Percentiles rank a stretch among this genome's conserved stretches.
Conservation (phyloP, 306 rosid genomes). For the Trichosanthes cucumerina region DNA sequence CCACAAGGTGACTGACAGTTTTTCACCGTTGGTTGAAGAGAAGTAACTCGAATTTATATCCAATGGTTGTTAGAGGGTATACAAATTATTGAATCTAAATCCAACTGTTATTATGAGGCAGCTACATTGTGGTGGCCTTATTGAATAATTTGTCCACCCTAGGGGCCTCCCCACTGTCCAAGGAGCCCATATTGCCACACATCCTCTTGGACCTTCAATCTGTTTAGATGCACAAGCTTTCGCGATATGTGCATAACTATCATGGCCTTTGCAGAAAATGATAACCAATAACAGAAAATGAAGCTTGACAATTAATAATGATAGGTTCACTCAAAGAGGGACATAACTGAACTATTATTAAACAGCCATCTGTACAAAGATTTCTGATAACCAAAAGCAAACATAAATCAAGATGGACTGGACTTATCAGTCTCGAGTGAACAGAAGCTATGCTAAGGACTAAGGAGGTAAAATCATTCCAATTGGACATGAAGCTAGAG, state of each 20-base stretch:
- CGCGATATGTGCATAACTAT: background rate
- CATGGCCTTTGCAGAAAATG: background rate
- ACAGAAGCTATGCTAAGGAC: background rate
- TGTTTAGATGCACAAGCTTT: background rate
- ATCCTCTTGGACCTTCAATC: background rate
- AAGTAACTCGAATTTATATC: too few relatives aligned
- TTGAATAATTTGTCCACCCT: too few relatives aligned
- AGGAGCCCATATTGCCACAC: background rate
- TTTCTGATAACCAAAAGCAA: background rate
- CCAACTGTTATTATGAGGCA: too few relatives aligned
- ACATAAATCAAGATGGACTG: background rate
- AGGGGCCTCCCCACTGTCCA: background rate
- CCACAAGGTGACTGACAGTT: too few relatives aligned
- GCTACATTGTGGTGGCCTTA: too few relatives aligned
- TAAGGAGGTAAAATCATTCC: background rate
- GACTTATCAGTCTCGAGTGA: background rate
- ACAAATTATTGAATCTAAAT: too few relatives aligned
- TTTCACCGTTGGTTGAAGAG: too few relatives aligned
- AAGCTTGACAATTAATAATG: background rate
- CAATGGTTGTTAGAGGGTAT: too few relatives aligned
- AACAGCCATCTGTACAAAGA: background rate
- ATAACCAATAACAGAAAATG: background rate
- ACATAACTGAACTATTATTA: background rate
- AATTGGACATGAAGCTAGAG: background rate
- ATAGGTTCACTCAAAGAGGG: background rate